phyloP scores from a whole-genome alignment of 768 basidiomycete genomes.

The Tylopilus intermedius region DNA sequence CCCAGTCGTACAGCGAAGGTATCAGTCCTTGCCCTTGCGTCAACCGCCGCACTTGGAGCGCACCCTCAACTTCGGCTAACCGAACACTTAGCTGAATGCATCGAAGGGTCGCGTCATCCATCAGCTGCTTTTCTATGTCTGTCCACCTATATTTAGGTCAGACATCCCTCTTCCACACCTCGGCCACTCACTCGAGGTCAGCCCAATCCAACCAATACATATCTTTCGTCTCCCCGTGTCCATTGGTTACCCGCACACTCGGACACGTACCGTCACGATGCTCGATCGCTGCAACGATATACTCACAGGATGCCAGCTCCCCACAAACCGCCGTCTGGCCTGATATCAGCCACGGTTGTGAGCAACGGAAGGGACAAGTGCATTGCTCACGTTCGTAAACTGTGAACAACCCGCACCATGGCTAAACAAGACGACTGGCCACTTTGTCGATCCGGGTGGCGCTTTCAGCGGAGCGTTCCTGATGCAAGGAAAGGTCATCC shows the following conservation, averaged over 20 bases:
- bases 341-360: background rate
- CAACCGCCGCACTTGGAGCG: slow-evolving; percentile 17
- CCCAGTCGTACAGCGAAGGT: slow-evolving; percentile 13
- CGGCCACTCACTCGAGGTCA: slow-evolving; percentile 24
- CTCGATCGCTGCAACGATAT: slow-evolving; percentile 42
- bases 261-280: slow-evolving; percentile 47
- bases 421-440: slow-evolving; percentile 42
- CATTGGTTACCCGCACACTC: slow-evolving; percentile 13
- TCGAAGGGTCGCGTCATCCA: slow-evolving; percentile 29
- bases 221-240: slow-evolving; percentile 21
- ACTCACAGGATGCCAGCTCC: slow-evolving; percentile 41
- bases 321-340: slow-evolving; percentile 34
- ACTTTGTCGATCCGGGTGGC: slow-evolving; percentile 14
- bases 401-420: slow-evolving; percentile 42
- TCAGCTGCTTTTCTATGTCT: slow-evolving; percentile 29
- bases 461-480: slow-evolving; percentile 22
- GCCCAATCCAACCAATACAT: slow-evolving; percentile 26
- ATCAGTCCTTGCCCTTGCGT: background rate
- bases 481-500: slow-evolving; percentile 30
- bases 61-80: slow-evolving; percentile 34
- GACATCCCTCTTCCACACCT: background rate
- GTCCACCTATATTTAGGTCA: slow-evolving; percentile 19
- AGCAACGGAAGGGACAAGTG: background rate
- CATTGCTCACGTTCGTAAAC: slow-evolving; percentile 32
- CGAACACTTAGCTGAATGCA: slow-evolving; percentile 34